A percentile compares a stretch with the other conserved stretches of the same genome.
phyloP scores from a whole-genome alignment of 148 eudicot species.

The Silene conica region DNA sequence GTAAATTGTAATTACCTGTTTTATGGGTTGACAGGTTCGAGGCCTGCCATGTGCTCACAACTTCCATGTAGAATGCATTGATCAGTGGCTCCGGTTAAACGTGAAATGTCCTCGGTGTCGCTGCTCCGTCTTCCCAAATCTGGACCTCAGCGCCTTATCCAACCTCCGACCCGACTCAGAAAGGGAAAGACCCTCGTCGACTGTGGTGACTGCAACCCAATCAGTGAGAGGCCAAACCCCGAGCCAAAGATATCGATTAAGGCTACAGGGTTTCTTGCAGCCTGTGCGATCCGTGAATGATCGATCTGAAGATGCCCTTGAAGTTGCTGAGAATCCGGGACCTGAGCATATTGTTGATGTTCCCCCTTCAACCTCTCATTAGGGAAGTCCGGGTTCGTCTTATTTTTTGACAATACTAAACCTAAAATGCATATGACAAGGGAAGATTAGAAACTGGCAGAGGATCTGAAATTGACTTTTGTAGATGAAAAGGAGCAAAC shows the following conservation, averaged over 20 bases:
- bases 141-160: constrained; percentile 82
- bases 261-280: constrained; percentile 74
- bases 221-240: constrained; percentile 62
- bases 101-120: constrained; percentile 97
- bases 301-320: constrained; percentile 42
- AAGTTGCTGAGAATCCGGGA: constrained; percentile 53
- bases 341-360: constrained; percentile 18
- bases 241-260: constrained; percentile 72
- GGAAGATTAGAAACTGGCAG: neutral
- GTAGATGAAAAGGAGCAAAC: constrained; percentile 8
- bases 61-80: constrained; percentile 93
- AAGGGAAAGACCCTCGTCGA: constrained; percentile 48
- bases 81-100: constrained; percentile 89
- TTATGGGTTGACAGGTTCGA: constrained; percentile 57
- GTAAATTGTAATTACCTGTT: neutral
- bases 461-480: constrained; percentile 1
- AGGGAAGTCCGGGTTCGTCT: constrained; percentile 5
- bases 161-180: constrained; percentile 67
- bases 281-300: constrained; percentile 53
- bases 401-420: constrained; percentile 16
- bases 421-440: neutral
- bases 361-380: constrained; percentile 28
- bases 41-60: constrained; percentile 98
- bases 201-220: constrained; percentile 47
- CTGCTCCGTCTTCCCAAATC: constrained; percentile 86